Evolutionary conservation across 768 basidiomycete species (phyloP).

Genomic region (Amanita pallidorosea): DNA sequence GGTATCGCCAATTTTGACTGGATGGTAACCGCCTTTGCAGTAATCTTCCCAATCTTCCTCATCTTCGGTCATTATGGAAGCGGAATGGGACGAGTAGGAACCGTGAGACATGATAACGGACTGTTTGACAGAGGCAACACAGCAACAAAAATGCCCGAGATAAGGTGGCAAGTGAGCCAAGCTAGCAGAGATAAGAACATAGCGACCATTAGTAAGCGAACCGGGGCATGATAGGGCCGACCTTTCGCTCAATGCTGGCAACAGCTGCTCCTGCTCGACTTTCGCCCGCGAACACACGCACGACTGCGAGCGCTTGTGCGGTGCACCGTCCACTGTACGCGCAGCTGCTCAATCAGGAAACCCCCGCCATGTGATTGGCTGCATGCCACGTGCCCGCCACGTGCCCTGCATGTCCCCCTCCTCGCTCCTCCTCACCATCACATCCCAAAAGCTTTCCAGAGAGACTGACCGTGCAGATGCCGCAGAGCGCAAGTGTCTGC

Average conservation of each 20-base stretch:
- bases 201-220: background rate
- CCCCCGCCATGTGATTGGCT: slow-evolving; percentile 2
- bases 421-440: slow-evolving; percentile 2
- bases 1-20: slow-evolving; percentile 89
- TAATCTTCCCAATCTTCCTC: slow-evolving; percentile 91
- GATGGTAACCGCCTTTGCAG: slow-evolving; percentile 75
- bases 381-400: background rate
- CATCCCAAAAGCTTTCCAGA: slow-evolving; percentile 12
- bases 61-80: slow-evolving; percentile 81
- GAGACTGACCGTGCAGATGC: slow-evolving; percentile 30
- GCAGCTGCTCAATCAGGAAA: slow-evolving; percentile 1
- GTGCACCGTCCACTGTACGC: background rate
- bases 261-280: background rate
- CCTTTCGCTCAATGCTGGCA: background rate
- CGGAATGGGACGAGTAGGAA: slow-evolving; percentile 60
- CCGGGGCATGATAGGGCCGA: background rate
- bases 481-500: slow-evolving; percentile 21
- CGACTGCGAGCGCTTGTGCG: background rate
- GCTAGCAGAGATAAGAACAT: slow-evolving; percentile 4
- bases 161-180: slow-evolving; percentile 2
- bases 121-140: slow-evolving; percentile 1
- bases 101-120: slow-evolving; percentile 51
- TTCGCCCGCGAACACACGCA: background rate
- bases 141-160: slow-evolving; percentile 4
- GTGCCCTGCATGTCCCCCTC: background rate